phyloP scores from a whole-genome alignment of 2,329 filamentous ascomycete species.

The Venturia effusa region DNA sequence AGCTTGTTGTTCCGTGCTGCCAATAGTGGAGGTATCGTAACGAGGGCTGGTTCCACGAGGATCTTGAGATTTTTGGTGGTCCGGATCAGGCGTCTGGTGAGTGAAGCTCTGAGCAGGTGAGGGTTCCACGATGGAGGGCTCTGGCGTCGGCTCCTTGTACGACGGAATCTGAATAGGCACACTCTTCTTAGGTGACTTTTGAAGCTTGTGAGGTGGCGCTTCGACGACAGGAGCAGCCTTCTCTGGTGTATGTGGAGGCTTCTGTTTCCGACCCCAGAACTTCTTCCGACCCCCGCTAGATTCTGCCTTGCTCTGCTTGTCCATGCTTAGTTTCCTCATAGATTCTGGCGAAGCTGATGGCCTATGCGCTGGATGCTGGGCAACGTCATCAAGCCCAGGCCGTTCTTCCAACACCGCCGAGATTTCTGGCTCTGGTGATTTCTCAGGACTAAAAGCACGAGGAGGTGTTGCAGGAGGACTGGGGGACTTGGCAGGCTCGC shows the following conservation, averaged over 20 bases:
- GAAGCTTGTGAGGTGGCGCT: conserved; percentile 3
- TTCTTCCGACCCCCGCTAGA: conserved; percentile 28
- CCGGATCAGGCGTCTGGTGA: conserved; percentile 15
- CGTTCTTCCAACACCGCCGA: conserved; percentile 21
- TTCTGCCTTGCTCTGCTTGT: conserved; percentile 27
- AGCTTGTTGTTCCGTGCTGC: conserved; percentile 47
- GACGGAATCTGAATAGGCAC: conserved; percentile 1
- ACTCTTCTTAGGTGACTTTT: conserved; percentile 8
- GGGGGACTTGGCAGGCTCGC: conserved; percentile 14
- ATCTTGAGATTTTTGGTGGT: conserved; percentile 24
- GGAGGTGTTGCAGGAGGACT: conserved; percentile 18
- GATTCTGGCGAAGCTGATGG: conserved; percentile 19
- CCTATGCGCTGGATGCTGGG: conserved; percentile 33
- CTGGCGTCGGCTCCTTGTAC: conserved; percentile 6
- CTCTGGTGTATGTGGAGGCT: not conserved
- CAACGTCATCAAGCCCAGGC: conserved; percentile 14
- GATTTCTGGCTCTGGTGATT: conserved; percentile 9
- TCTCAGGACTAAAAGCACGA: conserved; percentile 11
- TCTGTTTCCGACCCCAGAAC: conserved; percentile 29
- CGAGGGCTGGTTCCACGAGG: conserved; percentile 33
- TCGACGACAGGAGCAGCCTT: not conserved
- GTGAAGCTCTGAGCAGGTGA: conserved; percentile 6
- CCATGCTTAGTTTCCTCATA: conserved; percentile 16
- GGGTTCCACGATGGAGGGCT: conserved; percentile 3
- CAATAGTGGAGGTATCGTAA: conserved; percentile 43